Conservation (phyloP, 2,329 filamentous ascomycete species). For the Stagonosporopsis chrysanthemi region DNA sequence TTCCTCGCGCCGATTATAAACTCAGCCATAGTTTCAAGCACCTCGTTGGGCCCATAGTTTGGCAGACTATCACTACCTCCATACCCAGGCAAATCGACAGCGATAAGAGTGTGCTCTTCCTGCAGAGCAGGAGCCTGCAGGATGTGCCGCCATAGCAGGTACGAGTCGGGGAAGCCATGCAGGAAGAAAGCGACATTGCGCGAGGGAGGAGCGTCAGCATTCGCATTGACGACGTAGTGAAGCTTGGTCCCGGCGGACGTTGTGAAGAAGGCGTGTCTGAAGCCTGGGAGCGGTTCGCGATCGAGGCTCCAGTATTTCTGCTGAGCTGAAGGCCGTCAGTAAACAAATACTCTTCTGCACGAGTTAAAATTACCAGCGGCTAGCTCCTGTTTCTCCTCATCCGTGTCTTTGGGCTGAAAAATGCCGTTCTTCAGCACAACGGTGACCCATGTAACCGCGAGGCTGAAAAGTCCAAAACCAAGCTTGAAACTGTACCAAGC, state of each 20-base stretch:
- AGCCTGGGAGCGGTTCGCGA: slow-evolving; percentile 53
- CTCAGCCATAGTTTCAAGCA: slow-evolving; percentile 62
- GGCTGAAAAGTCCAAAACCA: slow-evolving; percentile 41
- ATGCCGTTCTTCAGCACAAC: slow-evolving; percentile 38
- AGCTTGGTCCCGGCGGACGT: slow-evolving; percentile 59
- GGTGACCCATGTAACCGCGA: slow-evolving; percentile 29
- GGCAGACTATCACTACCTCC: slow-evolving; percentile 63
- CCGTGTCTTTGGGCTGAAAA: slow-evolving; percentile 36
- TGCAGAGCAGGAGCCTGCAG: slow-evolving; percentile 52
- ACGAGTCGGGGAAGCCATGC: slow-evolving; percentile 68
- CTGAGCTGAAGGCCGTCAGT: slow-evolving; percentile 52
- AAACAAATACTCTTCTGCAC: too few relatives aligned
- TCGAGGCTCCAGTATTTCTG: slow-evolving; percentile 63
- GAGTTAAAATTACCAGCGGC: slow-evolving; percentile 27
- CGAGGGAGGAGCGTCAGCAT: slow-evolving; percentile 24
- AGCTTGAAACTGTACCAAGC: slow-evolving; percentile 40
- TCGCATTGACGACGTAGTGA: slow-evolving; percentile 60
- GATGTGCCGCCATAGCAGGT: slow-evolving; percentile 61
- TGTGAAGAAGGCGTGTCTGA: slow-evolving; percentile 61
- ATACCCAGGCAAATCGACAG: slow-evolving; percentile 66
- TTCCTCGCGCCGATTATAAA: slow-evolving; percentile 61
- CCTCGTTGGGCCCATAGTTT: slow-evolving; percentile 58
- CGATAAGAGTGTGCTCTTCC: slow-evolving; percentile 56
- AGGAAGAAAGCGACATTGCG: slow-evolving; percentile 60
- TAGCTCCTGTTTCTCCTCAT: slow-evolving; percentile 41